A percentile compares a stretch with the other conserved stretches of the same genome.
These are phyloP conservation scores for Pseudogymnoascus sp. DNA, from an alignment of 2,329 filamentous ascomycete species.

Conservation along the genomic window DNA sequence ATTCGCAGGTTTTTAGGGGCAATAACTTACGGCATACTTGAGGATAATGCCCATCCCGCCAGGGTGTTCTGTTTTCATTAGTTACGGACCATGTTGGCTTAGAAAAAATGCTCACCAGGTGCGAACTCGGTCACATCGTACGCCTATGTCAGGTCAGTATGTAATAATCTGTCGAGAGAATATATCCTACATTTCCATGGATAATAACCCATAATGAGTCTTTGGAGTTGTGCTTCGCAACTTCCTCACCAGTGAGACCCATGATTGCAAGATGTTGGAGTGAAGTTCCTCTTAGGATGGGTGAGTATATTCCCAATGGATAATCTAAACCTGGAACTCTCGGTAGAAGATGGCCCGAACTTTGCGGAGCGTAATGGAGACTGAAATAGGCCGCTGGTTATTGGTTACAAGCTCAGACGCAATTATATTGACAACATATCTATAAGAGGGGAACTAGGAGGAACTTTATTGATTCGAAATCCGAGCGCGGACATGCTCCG, in stretches of 20 bases:
- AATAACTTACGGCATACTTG: slow-evolving; percentile 64
- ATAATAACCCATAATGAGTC: slow-evolving; percentile 91
- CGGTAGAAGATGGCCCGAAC: neutral
- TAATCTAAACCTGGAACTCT: neutral
- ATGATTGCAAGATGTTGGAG: slow-evolving; percentile 16
- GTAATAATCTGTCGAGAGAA: slow-evolving; percentile 13
- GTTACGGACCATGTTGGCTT: slow-evolving; percentile 14
- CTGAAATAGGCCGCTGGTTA: neutral
- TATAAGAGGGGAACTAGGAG: neutral
- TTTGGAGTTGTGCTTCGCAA: slow-evolving; percentile 66
- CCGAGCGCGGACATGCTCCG: neutral
- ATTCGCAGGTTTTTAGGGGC: neutral
- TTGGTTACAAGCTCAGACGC: neutral
- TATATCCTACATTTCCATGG: slow-evolving; percentile 43
- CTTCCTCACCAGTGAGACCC: slow-evolving; percentile 43
- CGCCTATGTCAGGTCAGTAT: slow-evolving; percentile 53
- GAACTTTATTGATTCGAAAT: neutral
- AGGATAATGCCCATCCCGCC: slow-evolving; percentile 89
- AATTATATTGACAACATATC: neutral
- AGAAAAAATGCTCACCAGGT: slow-evolving; percentile 44
- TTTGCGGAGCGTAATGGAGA: neutral
- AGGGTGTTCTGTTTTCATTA: slow-evolving; percentile 57
- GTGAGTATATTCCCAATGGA: neutral
- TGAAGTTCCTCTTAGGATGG: neutral
- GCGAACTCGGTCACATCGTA: slow-evolving; percentile 88